Evolutionary conservation across 805 yeast genomes (phyloP), one percentile per base, ranked within the genome.

Genomic region (Candida michaelii): DNA sequence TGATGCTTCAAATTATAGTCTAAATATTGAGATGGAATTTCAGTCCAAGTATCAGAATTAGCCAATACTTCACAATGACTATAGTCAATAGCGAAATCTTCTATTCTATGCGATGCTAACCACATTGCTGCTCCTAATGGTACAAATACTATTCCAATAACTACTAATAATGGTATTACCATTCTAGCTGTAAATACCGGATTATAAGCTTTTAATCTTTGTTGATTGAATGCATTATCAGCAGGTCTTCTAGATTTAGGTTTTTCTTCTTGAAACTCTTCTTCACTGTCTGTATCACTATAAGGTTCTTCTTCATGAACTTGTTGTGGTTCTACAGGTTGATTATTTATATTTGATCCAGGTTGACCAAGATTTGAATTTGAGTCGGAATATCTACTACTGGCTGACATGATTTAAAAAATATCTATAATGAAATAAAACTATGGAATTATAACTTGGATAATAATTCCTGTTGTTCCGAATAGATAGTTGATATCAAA

Each of bases 191-290:
- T 70, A 39, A 71, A 61, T 14, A 71, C 74, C 10, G 67, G 67
- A 56, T 77, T 76, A 47, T 69, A 66, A 0, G 83, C 82, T 41
- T 65, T 69, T 41, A 79, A 61, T 44, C 76, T 59, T 51, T 79
- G 83, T 55, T 79, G 83, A 36, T 79, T 72, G 52, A 79, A 79
- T 9, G 76, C 77, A 55, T 67, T 73, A 45, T 74, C 83, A 36
- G 79, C 80, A 11, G 93, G 93, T 58, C 81, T 77, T 59, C 82
- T 77, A 30, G 73, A 71, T 58, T 76, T 79, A 35, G 65, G 70
- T 46, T 70, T 71, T 27, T 60, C 64, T 8, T 61, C 30, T 4
- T 69, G 54, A 2, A 75, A 65, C 46, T 72, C 79, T 2, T 71
- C 55, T 27, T 71, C 76, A 23, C 65, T 63, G 11, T 56, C 54